Evolutionary conservation across 169 alveolate genomes (phyloP).

Genomic region (Plasmodium yoelii): DNA sequence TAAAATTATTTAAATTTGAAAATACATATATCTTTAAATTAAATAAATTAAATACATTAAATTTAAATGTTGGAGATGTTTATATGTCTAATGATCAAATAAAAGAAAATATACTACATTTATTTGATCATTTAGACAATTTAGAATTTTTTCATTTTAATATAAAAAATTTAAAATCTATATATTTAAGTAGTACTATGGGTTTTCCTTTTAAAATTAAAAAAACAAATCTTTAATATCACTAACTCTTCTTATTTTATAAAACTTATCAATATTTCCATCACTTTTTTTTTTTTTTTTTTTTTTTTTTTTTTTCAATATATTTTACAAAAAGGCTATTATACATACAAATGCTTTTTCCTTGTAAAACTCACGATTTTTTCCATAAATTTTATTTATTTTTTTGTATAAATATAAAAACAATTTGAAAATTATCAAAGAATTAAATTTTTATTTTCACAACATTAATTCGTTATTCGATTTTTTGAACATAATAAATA

Average conservation of each 20-base stretch:
- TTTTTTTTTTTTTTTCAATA: too few relatives aligned
- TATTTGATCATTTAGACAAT: slow-evolving; percentile 55
- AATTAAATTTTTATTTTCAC: too few relatives aligned
- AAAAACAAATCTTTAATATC: slow-evolving; percentile 11
- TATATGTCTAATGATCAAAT: slow-evolving; percentile 84
- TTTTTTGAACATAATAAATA: too few relatives aligned
- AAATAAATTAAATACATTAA: slow-evolving; percentile 83
- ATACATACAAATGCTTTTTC: too few relatives aligned
- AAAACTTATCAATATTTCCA: too few relatives aligned
- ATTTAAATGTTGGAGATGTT: slow-evolving; percentile 87
- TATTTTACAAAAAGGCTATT: too few relatives aligned
- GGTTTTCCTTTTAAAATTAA: slow-evolving; percentile 75
- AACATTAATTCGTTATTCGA: too few relatives aligned
- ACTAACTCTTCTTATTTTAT: background rate
- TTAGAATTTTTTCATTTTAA: slow-evolving; percentile 73
- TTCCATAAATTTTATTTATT: too few relatives aligned
- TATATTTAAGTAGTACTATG: slow-evolving; percentile 68
- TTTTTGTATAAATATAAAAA: too few relatives aligned
- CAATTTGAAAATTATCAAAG: too few relatives aligned
- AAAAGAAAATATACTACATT: slow-evolving; percentile 77
- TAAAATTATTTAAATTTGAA: slow-evolving; percentile 59
- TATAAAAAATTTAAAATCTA: slow-evolving; percentile 32
- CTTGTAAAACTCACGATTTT: too few relatives aligned
- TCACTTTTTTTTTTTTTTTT: too few relatives aligned
- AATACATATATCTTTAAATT: slow-evolving; percentile 77